These are phyloP conservation scores for Xylaria sp. DNA, from an alignment of 2,329 filamentous ascomycete genomes.

Conservation along the genomic window DNA sequence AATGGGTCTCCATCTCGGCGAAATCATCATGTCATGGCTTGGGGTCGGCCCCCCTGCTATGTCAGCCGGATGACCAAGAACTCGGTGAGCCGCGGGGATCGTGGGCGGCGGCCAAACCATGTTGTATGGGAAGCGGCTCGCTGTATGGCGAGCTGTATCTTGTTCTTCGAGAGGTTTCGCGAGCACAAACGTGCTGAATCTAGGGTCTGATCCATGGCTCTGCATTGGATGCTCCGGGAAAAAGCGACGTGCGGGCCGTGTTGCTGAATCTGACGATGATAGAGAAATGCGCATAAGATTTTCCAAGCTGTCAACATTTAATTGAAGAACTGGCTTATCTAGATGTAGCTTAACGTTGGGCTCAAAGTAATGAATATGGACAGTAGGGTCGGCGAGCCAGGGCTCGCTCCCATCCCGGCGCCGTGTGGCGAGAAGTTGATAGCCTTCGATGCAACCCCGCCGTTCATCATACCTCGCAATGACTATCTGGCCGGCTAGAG, in stretches of 20 bases:
- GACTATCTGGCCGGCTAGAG: slow-evolving; percentile 78
- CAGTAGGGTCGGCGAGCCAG: slow-evolving; percentile 73
- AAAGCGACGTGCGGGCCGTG: slow-evolving; percentile 51
- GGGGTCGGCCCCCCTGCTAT: slow-evolving; percentile 32
- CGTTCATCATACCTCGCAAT: slow-evolving; percentile 79
- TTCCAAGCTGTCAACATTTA: slow-evolving; percentile 52
- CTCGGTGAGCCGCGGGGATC: slow-evolving; percentile 71
- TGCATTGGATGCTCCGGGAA: slow-evolving; percentile 64
- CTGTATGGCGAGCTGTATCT: slow-evolving; percentile 48
- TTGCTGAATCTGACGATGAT: slow-evolving; percentile 25
- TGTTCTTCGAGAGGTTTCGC: slow-evolving; percentile 61
- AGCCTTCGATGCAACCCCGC: slow-evolving; percentile 81
- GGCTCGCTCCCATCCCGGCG: slow-evolving; percentile 63
- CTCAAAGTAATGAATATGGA: slow-evolving; percentile 77
- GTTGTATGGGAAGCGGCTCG: slow-evolving; percentile 56
- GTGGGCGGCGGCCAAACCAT: slow-evolving; percentile 80
- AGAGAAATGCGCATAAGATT: slow-evolving; percentile 41
- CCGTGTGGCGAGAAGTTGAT: slow-evolving; percentile 76
- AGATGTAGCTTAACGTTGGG: slow-evolving; percentile 77
- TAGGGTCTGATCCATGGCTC: slow-evolving; percentile 56
- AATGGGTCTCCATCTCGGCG: slow-evolving; percentile 45
- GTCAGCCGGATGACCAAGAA: slow-evolving; percentile 50
- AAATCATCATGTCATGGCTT: slow-evolving; percentile 34
- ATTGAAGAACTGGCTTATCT: slow-evolving; percentile 75
- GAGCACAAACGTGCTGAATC: slow-evolving; percentile 76